Percentiles rank a stretch among this genome's conserved stretches.
phyloP scores from a whole-genome alignment of 768 basidiomycete genomes.

The Serendipita indica region DNA sequence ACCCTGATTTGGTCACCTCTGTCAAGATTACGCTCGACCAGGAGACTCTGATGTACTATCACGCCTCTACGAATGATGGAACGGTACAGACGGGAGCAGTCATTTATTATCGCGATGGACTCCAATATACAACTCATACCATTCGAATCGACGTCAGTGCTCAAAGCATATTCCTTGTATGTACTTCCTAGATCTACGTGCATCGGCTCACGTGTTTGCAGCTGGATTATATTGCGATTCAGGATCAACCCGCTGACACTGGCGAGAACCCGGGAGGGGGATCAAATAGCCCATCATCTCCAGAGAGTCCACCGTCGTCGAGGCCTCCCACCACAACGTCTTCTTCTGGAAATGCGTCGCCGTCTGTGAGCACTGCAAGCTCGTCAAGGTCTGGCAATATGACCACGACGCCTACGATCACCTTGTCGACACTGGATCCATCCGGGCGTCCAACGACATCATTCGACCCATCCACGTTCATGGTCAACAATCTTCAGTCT shows the following conservation, averaged over 20 bases:
- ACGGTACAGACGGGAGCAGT: background rate
- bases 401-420: background rate
- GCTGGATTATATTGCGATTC: slow-evolving; percentile 4
- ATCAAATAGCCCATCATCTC: too few species aligned
- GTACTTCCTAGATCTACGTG: background rate
- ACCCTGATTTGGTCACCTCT: background rate
- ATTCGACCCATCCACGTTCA: background rate
- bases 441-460: background rate
- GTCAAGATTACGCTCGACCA: background rate
- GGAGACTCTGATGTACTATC: background rate
- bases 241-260: background rate
- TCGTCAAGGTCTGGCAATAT: background rate
- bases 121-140: background rate
- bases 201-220: background rate
- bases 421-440: background rate
- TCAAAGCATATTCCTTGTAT: background rate
- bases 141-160: background rate
- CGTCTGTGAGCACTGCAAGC: background rate
- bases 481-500: background rate
- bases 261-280: too few species aligned
- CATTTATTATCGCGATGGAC: background rate
- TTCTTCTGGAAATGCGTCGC: background rate
- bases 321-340: background rate
- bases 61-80: background rate
- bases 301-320: too few species aligned